Evolutionary conservation across 192 early-diverging fungal genomes (phyloP), one percentile per base, ranked within the genome.

Genomic region (Chytriomyces hyalinus): DNA sequence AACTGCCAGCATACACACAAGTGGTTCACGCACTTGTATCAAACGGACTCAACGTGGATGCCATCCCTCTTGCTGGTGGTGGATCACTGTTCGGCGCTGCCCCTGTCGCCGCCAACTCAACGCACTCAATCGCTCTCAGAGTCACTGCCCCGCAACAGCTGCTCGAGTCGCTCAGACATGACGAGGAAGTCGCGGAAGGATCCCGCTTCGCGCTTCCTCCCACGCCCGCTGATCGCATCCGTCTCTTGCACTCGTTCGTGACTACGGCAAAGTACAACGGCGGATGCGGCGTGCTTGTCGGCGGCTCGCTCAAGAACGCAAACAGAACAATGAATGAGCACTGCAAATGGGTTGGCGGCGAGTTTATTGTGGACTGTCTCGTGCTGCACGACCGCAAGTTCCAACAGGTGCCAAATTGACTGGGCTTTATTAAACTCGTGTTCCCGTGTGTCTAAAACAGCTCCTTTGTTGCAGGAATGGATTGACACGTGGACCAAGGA

Each of bases 341-440:
- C 26, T 65, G 26, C 24, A 43, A 22, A 65, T 65, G 63, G 63
- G 63, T 65, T 26, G 63, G 63, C 26, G 63, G 63, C 11, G 63
- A 22, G 15, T 22, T 13, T 43, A 26, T 65, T 11, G 11, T 15
- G 26, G 63, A 65, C 36, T 28, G 20, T 26, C 63, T 65, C 11
- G 24, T 43, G 15, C 26, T 65, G 63, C 63, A 65, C 63, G 63
- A 65, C 63, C 17, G 15, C 17, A 22, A 20, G 13, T 57, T 57
- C 53, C 53, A 57, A 57, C 13, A 57, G 53, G 53, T 57, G 20
- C 15, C 20, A n/a, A 57, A 36, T 36, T 36, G 36, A 36, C 36
- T 36, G 36, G 36, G 36, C 36, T 36, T 36, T 36, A 36, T 36
- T 36, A 36, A 36, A 36, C 36, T 36, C 36, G 36, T 36, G 36